Evolutionary conservation across 257 asterid genomes (phyloP).

Genomic region (Apocynum venetum): DNA sequence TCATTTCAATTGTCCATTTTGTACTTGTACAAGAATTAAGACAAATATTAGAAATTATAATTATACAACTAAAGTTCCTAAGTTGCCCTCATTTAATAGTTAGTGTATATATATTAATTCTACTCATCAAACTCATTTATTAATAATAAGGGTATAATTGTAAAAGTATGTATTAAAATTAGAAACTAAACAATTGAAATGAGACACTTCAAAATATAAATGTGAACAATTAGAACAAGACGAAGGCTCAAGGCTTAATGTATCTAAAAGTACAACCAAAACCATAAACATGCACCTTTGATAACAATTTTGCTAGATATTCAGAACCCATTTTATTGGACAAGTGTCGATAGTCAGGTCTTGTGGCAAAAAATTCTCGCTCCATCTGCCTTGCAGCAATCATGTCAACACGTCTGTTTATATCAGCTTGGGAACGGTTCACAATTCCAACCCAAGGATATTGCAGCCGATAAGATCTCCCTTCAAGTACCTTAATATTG

Average conservation of each 20-base stretch:
- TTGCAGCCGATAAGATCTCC: constrained; percentile 39
- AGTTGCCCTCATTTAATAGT: too few relatives aligned
- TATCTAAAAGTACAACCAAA: background rate
- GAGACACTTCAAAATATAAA: too few relatives aligned
- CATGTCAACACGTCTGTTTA: constrained; percentile 37
- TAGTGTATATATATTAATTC: too few relatives aligned
- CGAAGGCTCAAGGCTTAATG: background rate
- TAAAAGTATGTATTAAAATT: too few relatives aligned
- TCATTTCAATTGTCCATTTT: too few relatives aligned
- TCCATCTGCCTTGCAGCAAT: constrained; percentile 33
- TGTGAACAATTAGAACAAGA: too few relatives aligned
- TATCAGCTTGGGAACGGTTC: constrained; percentile 45
- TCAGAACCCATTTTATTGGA: constrained; percentile 44
- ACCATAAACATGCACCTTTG: constrained; percentile 22
- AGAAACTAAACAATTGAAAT: too few relatives aligned
- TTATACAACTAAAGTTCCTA: too few relatives aligned
- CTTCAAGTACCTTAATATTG: constrained; percentile 37
- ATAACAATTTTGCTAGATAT: constrained; percentile 40
- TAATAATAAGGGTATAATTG: too few relatives aligned
- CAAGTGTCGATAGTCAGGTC: constrained; percentile 35
- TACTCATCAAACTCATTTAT: too few relatives aligned
- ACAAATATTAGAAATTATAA: too few relatives aligned
- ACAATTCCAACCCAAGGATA: constrained; percentile 51
- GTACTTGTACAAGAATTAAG: too few relatives aligned
- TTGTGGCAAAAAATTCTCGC: constrained; percentile 37